Evolutionary conservation across 1,139 yeast species (phyloP).

Genomic region (Pichia sp.): DNA sequence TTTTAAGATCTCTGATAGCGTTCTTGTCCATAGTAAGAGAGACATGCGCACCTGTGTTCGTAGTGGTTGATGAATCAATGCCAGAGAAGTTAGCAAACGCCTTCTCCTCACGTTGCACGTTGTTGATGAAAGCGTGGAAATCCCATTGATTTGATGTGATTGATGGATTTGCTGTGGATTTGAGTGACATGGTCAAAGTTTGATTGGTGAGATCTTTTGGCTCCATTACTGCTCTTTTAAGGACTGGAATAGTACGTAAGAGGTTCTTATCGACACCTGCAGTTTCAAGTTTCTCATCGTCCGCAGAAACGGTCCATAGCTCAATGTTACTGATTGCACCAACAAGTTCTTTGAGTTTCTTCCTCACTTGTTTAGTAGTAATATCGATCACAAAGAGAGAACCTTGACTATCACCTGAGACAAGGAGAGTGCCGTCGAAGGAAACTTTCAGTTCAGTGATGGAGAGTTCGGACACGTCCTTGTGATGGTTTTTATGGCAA

Average conservation of each 20-base stretch:
- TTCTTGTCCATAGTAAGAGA: constrained; percentile 9
- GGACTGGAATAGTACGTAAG: constrained; percentile 37
- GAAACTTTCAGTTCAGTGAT: constrained; percentile 55
- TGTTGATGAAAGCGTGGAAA: constrained; percentile 37
- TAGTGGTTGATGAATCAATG: constrained; percentile 28
- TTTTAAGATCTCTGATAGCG: constrained; percentile 33
- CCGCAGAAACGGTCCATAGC: constrained; percentile 16
- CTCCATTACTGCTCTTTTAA: constrained; percentile 51
- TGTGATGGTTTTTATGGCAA: constrained; percentile 36
- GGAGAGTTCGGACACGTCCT: constrained; percentile 14
- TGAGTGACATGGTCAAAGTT: constrained; percentile 30
- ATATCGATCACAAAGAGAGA: constrained; percentile 64
- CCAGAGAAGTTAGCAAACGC: constrained; percentile 38
- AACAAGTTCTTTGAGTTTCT: constrained; percentile 49
- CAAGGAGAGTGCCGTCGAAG: constrained; percentile 66
- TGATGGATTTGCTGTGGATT: neutral
- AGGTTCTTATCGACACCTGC: constrained; percentile 36
- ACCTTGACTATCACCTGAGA: constrained; percentile 73
- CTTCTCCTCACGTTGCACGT: constrained; percentile 44
- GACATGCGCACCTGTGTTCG: constrained; percentile 5
- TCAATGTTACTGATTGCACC: constrained; percentile 22
- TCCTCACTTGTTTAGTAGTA: constrained; percentile 68
- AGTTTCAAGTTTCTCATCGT: constrained; percentile 16
- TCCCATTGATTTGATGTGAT: constrained; percentile 13
- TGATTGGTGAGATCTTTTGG: constrained; percentile 39